Percentiles rank a stretch among this genome's conserved stretches.
Evolutionary conservation across 1,284 basidiomycete genomes (phyloP).

Genomic region (Erythrobasidium hasegawianum): DNA sequence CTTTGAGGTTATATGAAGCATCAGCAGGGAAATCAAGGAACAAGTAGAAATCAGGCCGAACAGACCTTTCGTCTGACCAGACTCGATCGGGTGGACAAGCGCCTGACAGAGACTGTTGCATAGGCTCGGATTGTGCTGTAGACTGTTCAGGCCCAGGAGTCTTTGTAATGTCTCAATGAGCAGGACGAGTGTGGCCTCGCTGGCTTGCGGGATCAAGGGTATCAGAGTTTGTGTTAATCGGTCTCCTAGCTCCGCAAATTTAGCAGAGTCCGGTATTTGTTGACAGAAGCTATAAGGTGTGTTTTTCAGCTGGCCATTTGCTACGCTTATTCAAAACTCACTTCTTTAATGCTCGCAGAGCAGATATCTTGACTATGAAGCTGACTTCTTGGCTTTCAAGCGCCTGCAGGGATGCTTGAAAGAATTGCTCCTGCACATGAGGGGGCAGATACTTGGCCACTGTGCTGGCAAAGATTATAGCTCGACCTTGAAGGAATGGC

Average conservation of each 20-base stretch:
- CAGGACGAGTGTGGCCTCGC: constrained; percentile 84
- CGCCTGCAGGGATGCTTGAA: constrained; percentile 77
- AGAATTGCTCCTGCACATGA: constrained; percentile 71
- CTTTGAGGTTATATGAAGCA: constrained; percentile 56
- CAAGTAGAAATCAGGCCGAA: neutral
- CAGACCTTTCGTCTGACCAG: constrained; percentile 12
- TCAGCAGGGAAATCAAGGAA: neutral
- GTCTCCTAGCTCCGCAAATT: constrained; percentile 10
- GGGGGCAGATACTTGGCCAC: constrained; percentile 70
- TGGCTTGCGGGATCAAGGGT: constrained; percentile 72
- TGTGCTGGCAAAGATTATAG: constrained; percentile 90
- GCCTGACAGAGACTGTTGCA: constrained; percentile 3
- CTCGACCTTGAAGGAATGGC: constrained; percentile 88
- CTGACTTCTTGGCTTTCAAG: constrained; percentile 68
- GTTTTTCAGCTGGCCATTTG: too few species aligned
- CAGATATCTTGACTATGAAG: constrained; percentile 88
- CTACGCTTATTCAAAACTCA: constrained; percentile 55
- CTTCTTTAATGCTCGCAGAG: constrained; percentile 88
- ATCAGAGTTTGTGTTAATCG: constrained; percentile 55
- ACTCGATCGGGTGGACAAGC: constrained; percentile 14
- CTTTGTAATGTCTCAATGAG: constrained; percentile 70
- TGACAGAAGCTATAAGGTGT: constrained; percentile 16
- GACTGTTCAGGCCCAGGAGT: constrained; percentile 4
- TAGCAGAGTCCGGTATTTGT: constrained; percentile 19
- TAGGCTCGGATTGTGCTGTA: constrained; percentile 8